Percentiles rank a stretch among this genome's conserved stretches.
Evolutionary conservation across 2,329 filamentous ascomycete genomes (phyloP).

Genomic region (Ceratocystiopsis sp.): DNA sequence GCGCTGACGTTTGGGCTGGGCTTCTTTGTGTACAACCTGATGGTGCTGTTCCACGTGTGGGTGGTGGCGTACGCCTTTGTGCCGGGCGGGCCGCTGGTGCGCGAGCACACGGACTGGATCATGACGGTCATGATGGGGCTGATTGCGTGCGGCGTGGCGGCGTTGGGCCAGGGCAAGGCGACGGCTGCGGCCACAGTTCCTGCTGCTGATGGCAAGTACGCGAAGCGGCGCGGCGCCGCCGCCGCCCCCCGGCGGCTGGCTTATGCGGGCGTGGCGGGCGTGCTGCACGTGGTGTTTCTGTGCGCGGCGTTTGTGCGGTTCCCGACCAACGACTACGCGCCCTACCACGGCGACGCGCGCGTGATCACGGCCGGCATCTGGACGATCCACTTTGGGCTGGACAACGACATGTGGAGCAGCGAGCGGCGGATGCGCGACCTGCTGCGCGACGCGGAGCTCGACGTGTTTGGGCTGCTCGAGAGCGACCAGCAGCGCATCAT

Average conservation of each 20-base stretch:
- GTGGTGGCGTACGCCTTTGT: conserved; percentile 97
- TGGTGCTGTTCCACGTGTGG: conserved; percentile 97
- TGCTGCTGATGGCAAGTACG: conserved; percentile 15
- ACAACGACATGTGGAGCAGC: conserved; percentile 98
- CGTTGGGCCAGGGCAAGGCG: conserved; percentile 33
- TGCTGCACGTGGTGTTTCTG: conserved; percentile 65
- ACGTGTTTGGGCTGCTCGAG: conserved; percentile 88
- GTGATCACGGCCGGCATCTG: conserved; percentile 89
- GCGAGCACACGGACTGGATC: conserved; percentile 91
- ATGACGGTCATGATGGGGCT: conserved; percentile 74
- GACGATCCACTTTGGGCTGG: conserved; percentile 95
- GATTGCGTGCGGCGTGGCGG: conserved; percentile 73
- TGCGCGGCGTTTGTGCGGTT: conserved; percentile 77
- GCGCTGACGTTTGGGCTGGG: conserved; percentile 71
- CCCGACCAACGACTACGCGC: conserved; percentile 77
- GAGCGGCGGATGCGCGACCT: conserved; percentile 86
- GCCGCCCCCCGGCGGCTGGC: conserved; percentile 28
- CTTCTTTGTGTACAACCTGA: conserved; percentile 80
- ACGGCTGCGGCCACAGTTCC: conserved; percentile 21
- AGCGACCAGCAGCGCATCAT: conserved; percentile 92
- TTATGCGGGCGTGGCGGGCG: conserved; percentile 41
- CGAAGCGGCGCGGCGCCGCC: conserved; percentile 19
- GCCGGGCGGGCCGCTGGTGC: conserved; percentile 77
- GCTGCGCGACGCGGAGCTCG: conserved; percentile 87
- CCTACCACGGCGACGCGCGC: conserved; percentile 77